Evolutionary conservation across 345 rosid species (phyloP), one percentile per base, ranked within the genome.

Genomic region (Linum lewisii): DNA sequence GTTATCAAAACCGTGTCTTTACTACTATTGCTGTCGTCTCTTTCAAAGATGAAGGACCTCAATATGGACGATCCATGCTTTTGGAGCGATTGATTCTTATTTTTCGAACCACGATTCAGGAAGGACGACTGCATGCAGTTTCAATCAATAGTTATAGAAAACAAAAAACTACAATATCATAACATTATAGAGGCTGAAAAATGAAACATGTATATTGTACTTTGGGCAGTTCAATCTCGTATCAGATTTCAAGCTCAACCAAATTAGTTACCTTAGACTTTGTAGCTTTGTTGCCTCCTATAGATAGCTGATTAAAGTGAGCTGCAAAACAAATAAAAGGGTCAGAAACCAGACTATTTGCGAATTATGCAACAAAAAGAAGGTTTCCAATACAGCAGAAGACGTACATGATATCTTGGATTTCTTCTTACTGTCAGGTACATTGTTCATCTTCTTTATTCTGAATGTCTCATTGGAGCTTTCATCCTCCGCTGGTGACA

Each of bases 1-100:
- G 79, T 53, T 21, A 58, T 54, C 57, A 81, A 56, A 57, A 60
- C 69, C 62, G 82, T 65, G 70, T 76, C 76, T 81, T 51, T 83
- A 75, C 73, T 78, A 61, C 72, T 78, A 61, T 69, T 79, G 71
- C 79, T 81, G 73, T 82, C 89, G 61, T 77, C 91, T 58, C 91
- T 86, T 76, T 86, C 95, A 60, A 93, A 89, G 73, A 89, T 72
- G 73, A 83, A 93, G 51, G 91, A 79, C 51, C 89, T 82, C 24
- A 69, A 77, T n/a, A 65, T 57, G 73, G 77, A 69, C 49, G 85
- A 67, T 63, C 84, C 88, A 4, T 78, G 78, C 73, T 82, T 93
- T 60, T 71, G 72, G 38, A 78, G 67, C 57, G 83, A 77, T 61
- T 90, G 79, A 59, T 72, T 24, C 21, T 85, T 77, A 65, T 66